Evolutionary conservation across 1,139 yeast species (phyloP).

Genomic region (Zhuliangozyma blackwelliae): DNA sequence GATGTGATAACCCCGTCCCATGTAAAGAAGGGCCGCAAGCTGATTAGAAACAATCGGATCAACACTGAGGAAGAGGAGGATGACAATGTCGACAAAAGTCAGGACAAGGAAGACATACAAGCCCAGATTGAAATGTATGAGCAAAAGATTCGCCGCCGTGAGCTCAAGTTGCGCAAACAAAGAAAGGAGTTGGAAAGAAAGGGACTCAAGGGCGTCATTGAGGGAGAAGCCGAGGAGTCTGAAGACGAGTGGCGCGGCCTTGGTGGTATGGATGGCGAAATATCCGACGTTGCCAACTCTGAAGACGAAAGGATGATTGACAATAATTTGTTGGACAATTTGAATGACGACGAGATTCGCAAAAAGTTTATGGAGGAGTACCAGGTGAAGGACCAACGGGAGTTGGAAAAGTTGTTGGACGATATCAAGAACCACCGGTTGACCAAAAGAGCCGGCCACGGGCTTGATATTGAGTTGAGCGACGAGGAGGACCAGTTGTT

Average conservation of each 20-base stretch:
- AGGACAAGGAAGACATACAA: constrained; percentile 20
- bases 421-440: constrained; percentile 83
- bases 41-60: constrained; percentile 15
- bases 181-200: constrained; percentile 48
- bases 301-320: constrained; percentile 84
- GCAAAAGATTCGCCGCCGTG: constrained; percentile 35
- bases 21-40: constrained; percentile 22
- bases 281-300: constrained; percentile 60
- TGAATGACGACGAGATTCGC: constrained; percentile 59
- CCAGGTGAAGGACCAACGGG: constrained; percentile 61
- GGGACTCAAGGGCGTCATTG: constrained; percentile 54
- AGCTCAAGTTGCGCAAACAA: constrained; percentile 32
- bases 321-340: constrained; percentile 57
- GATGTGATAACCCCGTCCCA: constrained; percentile 27
- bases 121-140: constrained; percentile 33
- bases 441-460: constrained; percentile 53
- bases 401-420: constrained; percentile 70
- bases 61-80: constrained; percentile 17
- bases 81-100: constrained; percentile 15
- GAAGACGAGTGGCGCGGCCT: constrained; percentile 95
- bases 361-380: constrained; percentile 64
- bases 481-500: constrained; percentile 62
- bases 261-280: constrained; percentile 79
- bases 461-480: constrained; percentile 62
- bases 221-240: constrained; percentile 91